Evolutionary conservation across 2,329 filamentous ascomycete species (phyloP).

Genomic region (Zopfia rhizophila): DNA sequence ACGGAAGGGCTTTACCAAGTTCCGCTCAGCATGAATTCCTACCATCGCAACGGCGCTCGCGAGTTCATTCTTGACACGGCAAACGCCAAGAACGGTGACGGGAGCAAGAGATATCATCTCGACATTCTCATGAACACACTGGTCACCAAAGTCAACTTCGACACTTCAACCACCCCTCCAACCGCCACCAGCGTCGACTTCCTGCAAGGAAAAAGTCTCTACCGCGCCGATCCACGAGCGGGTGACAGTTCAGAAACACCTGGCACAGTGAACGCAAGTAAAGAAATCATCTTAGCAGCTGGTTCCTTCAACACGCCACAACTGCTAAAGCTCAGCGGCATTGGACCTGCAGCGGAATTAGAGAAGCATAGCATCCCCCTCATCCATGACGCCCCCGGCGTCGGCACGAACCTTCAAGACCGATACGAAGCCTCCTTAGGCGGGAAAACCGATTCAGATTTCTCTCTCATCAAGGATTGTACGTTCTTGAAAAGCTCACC

Average conservation of each 20-base stretch:
- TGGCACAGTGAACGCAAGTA: conserved; percentile 6
- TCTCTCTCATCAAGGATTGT: conserved; percentile 50
- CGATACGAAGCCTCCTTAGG: conserved; percentile 63
- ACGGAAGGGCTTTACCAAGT: conserved; percentile 65
- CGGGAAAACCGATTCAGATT: conserved; percentile 53
- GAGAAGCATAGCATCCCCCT: conserved; percentile 64
- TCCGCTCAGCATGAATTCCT: conserved; percentile 62
- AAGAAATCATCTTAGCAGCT: conserved; percentile 13
- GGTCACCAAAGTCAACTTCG: conserved; percentile 72
- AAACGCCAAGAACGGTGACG: conserved; percentile 61
- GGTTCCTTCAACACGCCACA: conserved; percentile 71
- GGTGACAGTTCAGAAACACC: conserved; percentile 35
- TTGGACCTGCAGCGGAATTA: conserved; percentile 67
- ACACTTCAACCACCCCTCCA: conserved; percentile 66
- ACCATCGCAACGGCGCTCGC: conserved; percentile 63
- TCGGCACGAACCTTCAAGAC: conserved; percentile 73
- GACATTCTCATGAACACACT: conserved; percentile 69
- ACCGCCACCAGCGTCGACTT: conserved; percentile 58
- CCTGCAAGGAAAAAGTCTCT: conserved; percentile 50
- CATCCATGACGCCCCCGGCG: conserved; percentile 67
- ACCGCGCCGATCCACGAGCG: conserved; percentile 50
- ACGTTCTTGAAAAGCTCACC: conserved; percentile 45
- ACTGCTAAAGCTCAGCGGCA: conserved; percentile 70
- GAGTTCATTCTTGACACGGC: conserved; percentile 64
- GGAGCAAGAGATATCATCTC: conserved; percentile 64